Conservation (phyloP, 768 basidiomycete genomes). For the Boletus subparvulus region DNA sequence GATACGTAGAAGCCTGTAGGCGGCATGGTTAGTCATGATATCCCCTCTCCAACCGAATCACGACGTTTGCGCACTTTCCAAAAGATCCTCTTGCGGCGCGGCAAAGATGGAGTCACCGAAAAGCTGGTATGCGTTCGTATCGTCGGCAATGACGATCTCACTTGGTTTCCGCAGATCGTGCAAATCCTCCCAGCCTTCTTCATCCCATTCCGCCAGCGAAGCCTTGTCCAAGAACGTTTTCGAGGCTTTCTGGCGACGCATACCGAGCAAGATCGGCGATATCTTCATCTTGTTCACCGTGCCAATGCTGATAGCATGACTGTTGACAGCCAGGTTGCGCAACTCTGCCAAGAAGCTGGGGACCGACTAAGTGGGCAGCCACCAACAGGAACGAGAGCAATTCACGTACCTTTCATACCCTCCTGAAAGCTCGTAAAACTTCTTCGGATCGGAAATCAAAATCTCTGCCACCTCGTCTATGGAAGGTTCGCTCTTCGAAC, state of each 20-base stretch:
- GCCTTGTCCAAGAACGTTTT: conserved; percentile 23
- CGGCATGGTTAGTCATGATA: neutral
- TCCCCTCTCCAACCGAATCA: neutral
- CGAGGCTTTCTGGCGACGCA: conserved; percentile 51
- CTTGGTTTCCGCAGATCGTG: conserved; percentile 71
- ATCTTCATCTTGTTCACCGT: conserved; percentile 62
- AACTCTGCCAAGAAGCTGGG: conserved; percentile 80
- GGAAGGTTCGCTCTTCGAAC: conserved; percentile 84
- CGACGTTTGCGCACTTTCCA: conserved; percentile 60
- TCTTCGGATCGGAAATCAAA: conserved; percentile 63
- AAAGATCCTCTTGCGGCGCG: conserved; percentile 85
- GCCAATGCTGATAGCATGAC: conserved; percentile 47
- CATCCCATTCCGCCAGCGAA: conserved; percentile 40
- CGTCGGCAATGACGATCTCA: conserved; percentile 83
- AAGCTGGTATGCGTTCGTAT: conserved; percentile 73
- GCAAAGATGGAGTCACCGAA: conserved; percentile 76
- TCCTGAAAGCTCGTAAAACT: conserved; percentile 70
- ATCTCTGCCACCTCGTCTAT: conserved; percentile 77
- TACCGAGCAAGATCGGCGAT: conserved; percentile 71
- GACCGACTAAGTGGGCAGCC: neutral
- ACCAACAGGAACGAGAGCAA: neutral
- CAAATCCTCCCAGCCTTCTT: conserved; percentile 70
- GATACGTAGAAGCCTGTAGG: conserved; percentile 65
- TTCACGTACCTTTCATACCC: conserved; percentile 62
- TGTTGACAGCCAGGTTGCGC: conserved; percentile 82